Conservation (phyloP, 2,329 filamentous ascomycete species). For the Ophidiomyces ophidiicola region DNA sequence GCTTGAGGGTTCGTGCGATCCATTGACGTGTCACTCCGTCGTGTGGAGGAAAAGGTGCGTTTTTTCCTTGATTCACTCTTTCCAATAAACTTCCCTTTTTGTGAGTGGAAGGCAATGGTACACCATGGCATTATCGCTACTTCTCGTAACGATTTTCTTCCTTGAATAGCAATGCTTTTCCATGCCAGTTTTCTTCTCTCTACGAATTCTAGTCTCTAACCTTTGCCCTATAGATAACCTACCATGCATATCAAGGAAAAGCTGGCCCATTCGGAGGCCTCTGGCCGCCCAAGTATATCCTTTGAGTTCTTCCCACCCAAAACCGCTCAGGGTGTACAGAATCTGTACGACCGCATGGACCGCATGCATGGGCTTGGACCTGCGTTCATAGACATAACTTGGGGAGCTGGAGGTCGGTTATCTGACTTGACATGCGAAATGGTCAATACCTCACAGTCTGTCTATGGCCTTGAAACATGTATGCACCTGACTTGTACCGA, state of each 20-base stretch:
- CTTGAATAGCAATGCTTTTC: neutral
- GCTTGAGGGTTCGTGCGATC: slow-evolving; percentile 1
- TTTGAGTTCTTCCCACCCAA: slow-evolving; percentile 99
- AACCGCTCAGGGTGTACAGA: slow-evolving; percentile 80
- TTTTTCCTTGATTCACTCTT: neutral
- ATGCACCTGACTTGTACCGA: slow-evolving; percentile 99
- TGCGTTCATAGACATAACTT: slow-evolving; percentile 95
- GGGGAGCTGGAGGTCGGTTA: slow-evolving; percentile 86
- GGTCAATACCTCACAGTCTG: slow-evolving; percentile 88
- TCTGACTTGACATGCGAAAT: slow-evolving; percentile 93
- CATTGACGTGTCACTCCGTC: neutral
- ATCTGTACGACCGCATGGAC: slow-evolving; percentile 98
- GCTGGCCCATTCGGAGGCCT: slow-evolving; percentile 66
- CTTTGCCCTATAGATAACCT: slow-evolving; percentile 18
- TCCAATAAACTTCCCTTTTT: neutral
- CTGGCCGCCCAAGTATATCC: slow-evolving; percentile 78
- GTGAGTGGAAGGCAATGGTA: slow-evolving; percentile 4
- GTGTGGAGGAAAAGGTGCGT: slow-evolving; percentile 1
- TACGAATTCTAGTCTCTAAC: neutral
- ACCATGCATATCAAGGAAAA: slow-evolving; percentile 94
- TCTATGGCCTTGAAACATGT: slow-evolving; percentile 92
- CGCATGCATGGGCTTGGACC: slow-evolving; percentile 93
- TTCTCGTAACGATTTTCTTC: neutral
- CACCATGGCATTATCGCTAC: no score
- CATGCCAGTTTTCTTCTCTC: neutral